Conservation (phyloP, 2,329 filamentous ascomycete species). For the Zopfia rhizophila region DNA sequence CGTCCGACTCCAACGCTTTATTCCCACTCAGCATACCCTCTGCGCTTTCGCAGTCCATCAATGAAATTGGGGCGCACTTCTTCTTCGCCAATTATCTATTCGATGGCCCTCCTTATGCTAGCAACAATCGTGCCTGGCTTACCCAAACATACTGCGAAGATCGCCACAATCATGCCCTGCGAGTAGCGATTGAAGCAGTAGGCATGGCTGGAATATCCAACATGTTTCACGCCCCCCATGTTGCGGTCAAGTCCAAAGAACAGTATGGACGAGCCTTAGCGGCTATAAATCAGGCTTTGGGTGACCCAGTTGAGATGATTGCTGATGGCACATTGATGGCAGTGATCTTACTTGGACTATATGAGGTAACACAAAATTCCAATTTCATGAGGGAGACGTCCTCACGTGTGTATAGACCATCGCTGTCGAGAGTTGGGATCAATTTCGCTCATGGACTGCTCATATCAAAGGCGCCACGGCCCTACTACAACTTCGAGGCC, state of each 20-base stretch:
- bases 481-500: conserved; percentile 34
- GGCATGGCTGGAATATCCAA: conserved; percentile 40
- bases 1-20: too few relatives aligned
- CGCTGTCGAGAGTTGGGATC: conserved; percentile 27
- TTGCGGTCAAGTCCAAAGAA: conserved; percentile 25
- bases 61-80: conserved; percentile 29
- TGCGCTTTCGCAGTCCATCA: conserved; percentile 15
- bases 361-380: conserved; percentile 28
- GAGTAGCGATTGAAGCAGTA: conserved; percentile 33
- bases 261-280: conserved; percentile 28
- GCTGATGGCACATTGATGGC: conserved; percentile 33
- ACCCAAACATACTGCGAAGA: conserved; percentile 18
- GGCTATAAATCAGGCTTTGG: conserved; percentile 18
- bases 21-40: conserved; percentile 2
- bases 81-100: conserved; percentile 35
- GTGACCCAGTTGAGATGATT: conserved; percentile 18
- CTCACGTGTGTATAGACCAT: conserved; percentile 20
- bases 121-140: conserved; percentile 29
- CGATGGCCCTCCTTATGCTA: conserved; percentile 27
- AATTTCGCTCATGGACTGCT: conserved; percentile 26
- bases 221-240: conserved; percentile 23
- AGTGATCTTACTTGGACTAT: conserved; percentile 35
- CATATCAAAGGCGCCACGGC: conserved; percentile 36
- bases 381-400: too few relatives aligned
- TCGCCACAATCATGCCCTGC: conserved; percentile 11